Evolutionary conservation across 352 stramenopile genomes (phyloP), one percentile per base, ranked within the genome.

Genomic region (Globisporangium cystogenes): DNA sequence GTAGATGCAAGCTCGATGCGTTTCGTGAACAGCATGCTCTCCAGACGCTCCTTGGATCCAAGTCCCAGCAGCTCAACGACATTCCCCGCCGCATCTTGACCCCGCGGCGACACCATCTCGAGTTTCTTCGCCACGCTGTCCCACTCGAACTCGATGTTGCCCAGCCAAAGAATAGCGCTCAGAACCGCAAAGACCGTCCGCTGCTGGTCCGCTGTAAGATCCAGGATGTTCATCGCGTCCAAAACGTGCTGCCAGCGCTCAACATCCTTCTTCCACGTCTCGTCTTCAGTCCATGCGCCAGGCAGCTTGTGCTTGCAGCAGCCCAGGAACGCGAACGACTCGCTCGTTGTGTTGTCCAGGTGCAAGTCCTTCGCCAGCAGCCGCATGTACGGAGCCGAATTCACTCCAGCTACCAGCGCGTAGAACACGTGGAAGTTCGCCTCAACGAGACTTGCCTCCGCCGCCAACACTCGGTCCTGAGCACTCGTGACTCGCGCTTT

Each of bases 361-460:
- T 54, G 53, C 11, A 89, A 53, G 11, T 74, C 69, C 24, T 73
- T 65, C 15, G 71, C 70, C 15, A 65, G 55, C 15, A 63, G 23
- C 7, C 46, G 51, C 59, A 76, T 68, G 24, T 67, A 65, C 29
- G 62, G 50, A 41, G 67, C 51, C 7, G 68, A 63, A 20, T 85
- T 88, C 24, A 83, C 63, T 14, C 74, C 81, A 6, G 74, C 60
- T 15, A 90, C 67, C 40, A 92, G 55, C 14, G 78, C 66, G 60
- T 92, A 92, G 21, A 92, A 69, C 12, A 88, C 51, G 61, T 92
- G 81, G 50, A 92, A 92, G 51, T 90, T 92, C 50, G 65, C 58
- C 16, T 76, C 68, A 29, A 23, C 39, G 14, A 15, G 18, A 4
- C 36, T 41, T 2, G 14, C 33, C n/a, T 49, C 40, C 18, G 39